A percentile compares a stretch with the other conserved stretches of the same genome.
These are phyloP conservation scores for Chrysosporium keratinophilum DNA, from an alignment of 2,329 filamentous ascomycete species.

Conservation along the genomic window DNA sequence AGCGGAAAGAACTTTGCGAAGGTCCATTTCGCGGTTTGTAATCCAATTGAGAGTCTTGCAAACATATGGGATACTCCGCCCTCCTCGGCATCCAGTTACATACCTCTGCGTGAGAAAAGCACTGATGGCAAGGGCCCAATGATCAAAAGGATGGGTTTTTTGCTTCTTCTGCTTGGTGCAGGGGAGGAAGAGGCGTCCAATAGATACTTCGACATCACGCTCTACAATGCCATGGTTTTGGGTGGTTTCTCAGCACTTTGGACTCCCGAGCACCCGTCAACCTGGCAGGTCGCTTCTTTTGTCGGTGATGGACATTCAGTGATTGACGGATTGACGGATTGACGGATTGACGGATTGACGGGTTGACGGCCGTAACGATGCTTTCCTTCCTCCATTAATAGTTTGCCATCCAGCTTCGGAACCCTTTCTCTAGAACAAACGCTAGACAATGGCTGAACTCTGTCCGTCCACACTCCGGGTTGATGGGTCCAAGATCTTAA, in stretches of 20 bases:
- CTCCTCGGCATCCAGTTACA: neutral
- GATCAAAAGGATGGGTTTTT: too few relatives aligned
- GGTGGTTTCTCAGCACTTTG: neutral
- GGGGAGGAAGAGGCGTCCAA: neutral
- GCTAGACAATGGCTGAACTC: neutral
- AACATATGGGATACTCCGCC: too few relatives aligned
- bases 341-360: neutral
- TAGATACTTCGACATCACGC: neutral
- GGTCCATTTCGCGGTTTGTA: too few relatives aligned
- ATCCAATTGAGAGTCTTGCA: too few relatives aligned
- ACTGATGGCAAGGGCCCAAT: too few relatives aligned
- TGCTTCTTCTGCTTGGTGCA: neutral
- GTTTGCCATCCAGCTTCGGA: slow-evolving; percentile 3
- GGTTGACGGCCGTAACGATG: neutral
- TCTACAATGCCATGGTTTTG: slow-evolving; percentile 2
- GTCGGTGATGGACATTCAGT: neutral
- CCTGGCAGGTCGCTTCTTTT: neutral
- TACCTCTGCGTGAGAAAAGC: too few relatives aligned
- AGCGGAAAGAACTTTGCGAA: too few relatives aligned
- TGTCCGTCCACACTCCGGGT: neutral
- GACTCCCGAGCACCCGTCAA: neutral
- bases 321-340: neutral
- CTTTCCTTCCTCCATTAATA: neutral
- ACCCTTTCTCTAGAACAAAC: neutral
- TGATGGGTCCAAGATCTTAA: slow-evolving; percentile 6